Conservation (phyloP, 2,329 filamentous ascomycete species). For the Biscogniauxia mediterranea region DNA sequence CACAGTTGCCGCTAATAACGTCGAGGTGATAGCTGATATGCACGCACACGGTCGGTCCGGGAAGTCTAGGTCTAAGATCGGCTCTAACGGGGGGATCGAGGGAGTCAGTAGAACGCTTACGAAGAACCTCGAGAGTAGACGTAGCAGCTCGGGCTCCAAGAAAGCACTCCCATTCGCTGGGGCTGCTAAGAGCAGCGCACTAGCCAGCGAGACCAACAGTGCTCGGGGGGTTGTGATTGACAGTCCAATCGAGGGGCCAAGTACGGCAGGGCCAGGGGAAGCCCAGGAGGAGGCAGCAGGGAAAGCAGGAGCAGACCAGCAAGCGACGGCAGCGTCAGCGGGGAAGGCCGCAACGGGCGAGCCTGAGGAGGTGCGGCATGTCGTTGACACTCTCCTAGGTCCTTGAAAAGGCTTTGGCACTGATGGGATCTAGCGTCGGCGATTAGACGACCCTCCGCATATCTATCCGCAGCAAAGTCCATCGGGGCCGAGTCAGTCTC, state of each 20-base stretch:
- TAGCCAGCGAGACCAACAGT: slow-evolving; percentile 60
- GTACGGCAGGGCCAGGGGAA: slow-evolving; percentile 25
- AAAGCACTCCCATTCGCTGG: slow-evolving; percentile 63
- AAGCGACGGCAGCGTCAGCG: slow-evolving; percentile 17
- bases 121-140: slow-evolving; percentile 86
- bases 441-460: slow-evolving; percentile 20
- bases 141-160: slow-evolving; percentile 83
- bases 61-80: slow-evolving; percentile 42
- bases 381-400: slow-evolving; percentile 50
- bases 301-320: slow-evolving; percentile 14
- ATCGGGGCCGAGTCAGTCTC: slow-evolving; percentile 18
- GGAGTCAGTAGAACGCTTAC: slow-evolving; percentile 76
- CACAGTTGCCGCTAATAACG: slow-evolving; percentile 82
- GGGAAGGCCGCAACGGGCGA: slow-evolving; percentile 13
- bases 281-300: slow-evolving; percentile 25
- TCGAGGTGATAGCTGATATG: slow-evolving; percentile 79
- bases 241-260: slow-evolving; percentile 34
- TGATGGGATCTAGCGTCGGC: slow-evolving; percentile 31
- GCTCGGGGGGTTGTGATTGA: slow-evolving; percentile 48
- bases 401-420: slow-evolving; percentile 36
- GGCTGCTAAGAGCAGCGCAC: slow-evolving; percentile 48
- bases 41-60: slow-evolving; percentile 46
- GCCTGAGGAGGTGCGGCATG: slow-evolving; percentile 50
- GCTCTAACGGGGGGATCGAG: slow-evolving; percentile 59
- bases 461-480: slow-evolving; percentile 18